Conservation (phyloP, 352 stramenopile genomes). For the Phytophthora hybrid region DNA sequence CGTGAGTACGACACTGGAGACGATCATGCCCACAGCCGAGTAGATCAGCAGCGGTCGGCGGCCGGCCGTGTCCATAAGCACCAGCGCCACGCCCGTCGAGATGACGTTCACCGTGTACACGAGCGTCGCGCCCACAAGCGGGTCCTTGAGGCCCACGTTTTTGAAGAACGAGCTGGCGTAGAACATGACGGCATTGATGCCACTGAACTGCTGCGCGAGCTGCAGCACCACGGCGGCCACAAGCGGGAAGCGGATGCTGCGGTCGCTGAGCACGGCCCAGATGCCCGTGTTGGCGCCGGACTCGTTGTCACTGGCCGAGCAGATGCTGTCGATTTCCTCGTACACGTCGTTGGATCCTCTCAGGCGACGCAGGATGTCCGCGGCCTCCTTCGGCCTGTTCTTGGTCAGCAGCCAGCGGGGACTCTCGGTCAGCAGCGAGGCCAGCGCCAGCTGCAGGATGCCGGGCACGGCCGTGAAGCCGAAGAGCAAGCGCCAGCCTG, state of each 20-base stretch:
- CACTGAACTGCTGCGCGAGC: conserved; percentile 74
- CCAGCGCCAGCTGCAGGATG: conserved; percentile 69
- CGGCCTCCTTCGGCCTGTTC: conserved; percentile 76
- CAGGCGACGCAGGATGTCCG: conserved; percentile 69
- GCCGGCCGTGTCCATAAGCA: conserved; percentile 81
- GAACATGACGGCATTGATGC: conserved; percentile 86
- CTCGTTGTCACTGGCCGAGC: conserved; percentile 81
- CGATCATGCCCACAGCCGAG: conserved; percentile 73
- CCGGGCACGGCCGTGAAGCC: conserved; percentile 72
- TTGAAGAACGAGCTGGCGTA: conserved; percentile 84
- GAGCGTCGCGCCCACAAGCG: conserved; percentile 66
- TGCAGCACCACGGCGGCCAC: conserved; percentile 71
- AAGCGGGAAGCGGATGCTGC: conserved; percentile 70
- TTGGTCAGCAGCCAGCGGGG: conserved; percentile 79
- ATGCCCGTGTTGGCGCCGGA: conserved; percentile 70
- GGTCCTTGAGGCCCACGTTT: conserved; percentile 72
- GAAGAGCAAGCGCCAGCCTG: conserved; percentile 75
- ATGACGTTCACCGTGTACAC: conserved; percentile 81
- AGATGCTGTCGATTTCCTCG: conserved; percentile 86
- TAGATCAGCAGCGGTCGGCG: conserved; percentile 77
- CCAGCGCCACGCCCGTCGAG: conserved; percentile 71
- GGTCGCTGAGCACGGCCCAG: conserved; percentile 68
- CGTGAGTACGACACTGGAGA: conserved; percentile 72
- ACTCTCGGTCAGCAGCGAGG: conserved; percentile 71
- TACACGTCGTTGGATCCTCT: conserved; percentile 82